Base-by-base conservation (phyloP, 768 basidiomycete genomes). In the Gloeopeniophorella convolvens region DNA sequence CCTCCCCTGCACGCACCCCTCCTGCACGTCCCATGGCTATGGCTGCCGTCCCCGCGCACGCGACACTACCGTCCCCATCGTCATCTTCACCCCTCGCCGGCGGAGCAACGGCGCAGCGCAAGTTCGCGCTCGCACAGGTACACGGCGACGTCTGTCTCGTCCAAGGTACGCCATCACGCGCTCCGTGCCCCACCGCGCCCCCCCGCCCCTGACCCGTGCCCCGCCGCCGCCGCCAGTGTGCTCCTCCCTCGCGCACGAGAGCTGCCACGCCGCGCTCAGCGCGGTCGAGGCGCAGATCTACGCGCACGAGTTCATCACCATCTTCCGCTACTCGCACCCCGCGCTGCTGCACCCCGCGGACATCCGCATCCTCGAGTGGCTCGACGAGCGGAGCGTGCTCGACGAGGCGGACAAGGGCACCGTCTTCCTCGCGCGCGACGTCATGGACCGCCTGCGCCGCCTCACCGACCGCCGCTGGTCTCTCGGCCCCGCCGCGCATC, bases 301-400 rank as follows among this genome's bases (percentile, higher is more conserved):
- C 55, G 62, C 65, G 21, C 68, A 69, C 63, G 68, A 68, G 45
- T 69, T 69, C 62, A 66, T 65, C 62, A 68, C 64, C 46, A 65
- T 66, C 56, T 69, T 69, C 63, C 66, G 68, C 43, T 68, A 63
- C 58, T 67, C 68, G 33, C 66, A 68, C 51, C 49, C 57, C 42
- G 59, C 64, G 15, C 45, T 58, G 30, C 59, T 69, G 21, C 68
- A 68, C 51, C 66, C 68, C 16, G 57, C 65, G 2, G 68, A 69
- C 59, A 53, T 69, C 32, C 65, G 57, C 52, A 59, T 69, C 50
- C 59, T 69, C 55, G 65, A 65, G 53, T 57, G 61, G 28, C 59
- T 69, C 59, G 63, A 58, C 51, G 63, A 62, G 39, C 45, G 42
- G 36, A 53, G 55, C 54, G 58, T 64, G 46, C 54, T 63, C 15